Evolutionary conservation across 306 rosid genomes (phyloP), one percentile per base, ranked within the genome.

Genomic region (Amphicarpaea edgeworthii): DNA sequence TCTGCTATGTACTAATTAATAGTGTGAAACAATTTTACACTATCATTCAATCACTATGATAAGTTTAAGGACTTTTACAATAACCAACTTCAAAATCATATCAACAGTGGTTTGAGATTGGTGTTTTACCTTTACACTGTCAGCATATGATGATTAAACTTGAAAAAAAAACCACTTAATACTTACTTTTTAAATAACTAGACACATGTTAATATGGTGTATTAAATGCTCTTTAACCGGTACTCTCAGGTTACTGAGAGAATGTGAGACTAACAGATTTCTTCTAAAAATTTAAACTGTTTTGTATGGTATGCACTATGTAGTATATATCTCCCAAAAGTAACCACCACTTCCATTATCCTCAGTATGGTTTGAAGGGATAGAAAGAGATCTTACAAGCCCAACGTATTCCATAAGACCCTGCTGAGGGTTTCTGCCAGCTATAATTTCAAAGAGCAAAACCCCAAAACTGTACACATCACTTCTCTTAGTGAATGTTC

Each of bases 391-490:
- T 46, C 91, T 80, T 89, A 92, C 97, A 12, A 92, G 97, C 72
- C 89, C 90, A 55, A 92, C 91, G 49, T 89, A 88, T 78, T 92
- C 96, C 93, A 92, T 85, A 0, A 92, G 90, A 51, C 97, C 96
- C 71, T 92, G 97, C 72, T 89, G 96, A 58, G 97, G 97, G 79
- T 86, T 92, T 75, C 97, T 85, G 43, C 90, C 89, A 34, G 97
- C 96, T 73, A 89, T 45, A 50, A 92, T 94, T 83, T 92, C 97
- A 54, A 92, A 92, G 20, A 92, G 93, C 85, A 89, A 79, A 46
- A 92, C 97, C 28, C 97, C 97, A 32, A 82, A 92, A 78, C 97
- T 92, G 86, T 92, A 92, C 12, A 92, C 96, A 34, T 92, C 97
- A 73, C 97, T 92, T 83, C 88, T 92, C 90, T 92, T 92, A 1